Conservation (phyloP, 2,329 filamentous ascomycete genomes). For the Dothideomycetes sp. region DNA sequence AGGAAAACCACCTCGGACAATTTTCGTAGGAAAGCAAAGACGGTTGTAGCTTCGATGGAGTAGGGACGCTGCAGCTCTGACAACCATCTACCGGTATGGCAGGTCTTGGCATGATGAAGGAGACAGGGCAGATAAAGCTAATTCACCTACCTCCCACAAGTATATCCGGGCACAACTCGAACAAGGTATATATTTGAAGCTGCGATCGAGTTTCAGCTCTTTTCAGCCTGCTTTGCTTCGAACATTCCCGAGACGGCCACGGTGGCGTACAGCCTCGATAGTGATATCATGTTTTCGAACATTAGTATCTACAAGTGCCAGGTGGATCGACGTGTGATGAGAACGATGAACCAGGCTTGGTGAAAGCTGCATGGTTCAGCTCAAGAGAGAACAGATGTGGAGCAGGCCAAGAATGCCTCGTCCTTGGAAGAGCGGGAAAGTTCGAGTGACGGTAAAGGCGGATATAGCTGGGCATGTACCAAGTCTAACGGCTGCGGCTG, state of each 20-base stretch:
- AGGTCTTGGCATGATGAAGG: background rate
- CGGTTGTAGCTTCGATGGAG: background rate
- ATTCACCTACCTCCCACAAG: too few relatives aligned
- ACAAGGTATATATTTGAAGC: too few relatives aligned
- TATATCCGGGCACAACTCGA: too few relatives aligned
- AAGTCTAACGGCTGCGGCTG: too few relatives aligned
- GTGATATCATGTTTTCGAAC: slow-evolving; percentile 7
- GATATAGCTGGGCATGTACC: too few relatives aligned
- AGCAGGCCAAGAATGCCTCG: too few relatives aligned
- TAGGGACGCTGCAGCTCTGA: background rate
- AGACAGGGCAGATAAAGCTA: too few relatives aligned
- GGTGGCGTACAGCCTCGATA: slow-evolving; percentile 27
- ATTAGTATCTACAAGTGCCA: background rate
- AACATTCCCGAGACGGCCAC: slow-evolving; percentile 33
- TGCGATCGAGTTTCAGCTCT: too few relatives aligned
- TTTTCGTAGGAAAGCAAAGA: background rate
- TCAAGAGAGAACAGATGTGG: too few relatives aligned
- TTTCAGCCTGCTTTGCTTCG: background rate
- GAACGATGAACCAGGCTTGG: background rate
- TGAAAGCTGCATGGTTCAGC: too few relatives aligned
- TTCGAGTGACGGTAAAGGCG: too few relatives aligned
- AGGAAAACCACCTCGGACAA: background rate
- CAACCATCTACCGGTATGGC: background rate
- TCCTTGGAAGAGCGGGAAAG: too few relatives aligned
- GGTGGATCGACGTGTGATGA: background rate